Conservation (phyloP, 495 filamentous ascomycete genomes). For the Aspergillus biplanus region DNA sequence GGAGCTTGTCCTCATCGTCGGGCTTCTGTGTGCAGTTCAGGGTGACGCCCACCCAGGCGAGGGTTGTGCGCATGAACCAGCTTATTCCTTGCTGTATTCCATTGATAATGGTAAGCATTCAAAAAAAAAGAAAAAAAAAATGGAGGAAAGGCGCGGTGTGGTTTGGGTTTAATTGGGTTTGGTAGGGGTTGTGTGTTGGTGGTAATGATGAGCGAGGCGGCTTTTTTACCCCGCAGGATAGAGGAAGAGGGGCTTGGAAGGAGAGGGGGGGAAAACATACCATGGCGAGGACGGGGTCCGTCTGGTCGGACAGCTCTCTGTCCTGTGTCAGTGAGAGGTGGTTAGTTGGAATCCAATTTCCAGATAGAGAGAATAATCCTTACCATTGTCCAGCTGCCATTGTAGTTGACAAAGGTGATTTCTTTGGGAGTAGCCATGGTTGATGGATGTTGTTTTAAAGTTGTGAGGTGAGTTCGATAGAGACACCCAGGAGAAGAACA, state of each 20-base stretch:
- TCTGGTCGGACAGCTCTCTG: conserved; percentile 72
- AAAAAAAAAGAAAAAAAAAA: no score
- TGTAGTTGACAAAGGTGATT: conserved; percentile 73
- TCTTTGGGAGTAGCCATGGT: conserved; percentile 83
- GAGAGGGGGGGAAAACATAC: conserved; percentile 35
- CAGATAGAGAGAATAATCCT: conserved; percentile 19
- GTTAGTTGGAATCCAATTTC: neutral
- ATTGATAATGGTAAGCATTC: neutral
- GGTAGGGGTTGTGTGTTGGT: conserved; percentile 9
- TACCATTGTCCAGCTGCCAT: conserved; percentile 81
- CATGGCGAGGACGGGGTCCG: conserved; percentile 72
- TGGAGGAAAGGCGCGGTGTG: neutral
- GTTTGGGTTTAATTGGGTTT: conserved; percentile 18
- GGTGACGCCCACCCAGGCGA: conserved; percentile 72
- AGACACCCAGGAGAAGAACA: conserved; percentile 6
- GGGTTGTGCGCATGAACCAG: conserved; percentile 81
- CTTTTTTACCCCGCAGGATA: neutral
- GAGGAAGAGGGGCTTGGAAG: conserved; percentile 13
- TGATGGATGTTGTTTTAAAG: neutral
- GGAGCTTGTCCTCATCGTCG: conserved; percentile 40
- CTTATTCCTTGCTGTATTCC: conserved; percentile 74
- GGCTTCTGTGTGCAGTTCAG: conserved; percentile 69
- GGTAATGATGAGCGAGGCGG: neutral
- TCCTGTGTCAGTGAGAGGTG: conserved; percentile 56
- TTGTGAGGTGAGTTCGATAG: conserved; percentile 11